phyloP scores from a whole-genome alignment of 148 eudicot genomes.

The Vaccinium darrowii region DNA sequence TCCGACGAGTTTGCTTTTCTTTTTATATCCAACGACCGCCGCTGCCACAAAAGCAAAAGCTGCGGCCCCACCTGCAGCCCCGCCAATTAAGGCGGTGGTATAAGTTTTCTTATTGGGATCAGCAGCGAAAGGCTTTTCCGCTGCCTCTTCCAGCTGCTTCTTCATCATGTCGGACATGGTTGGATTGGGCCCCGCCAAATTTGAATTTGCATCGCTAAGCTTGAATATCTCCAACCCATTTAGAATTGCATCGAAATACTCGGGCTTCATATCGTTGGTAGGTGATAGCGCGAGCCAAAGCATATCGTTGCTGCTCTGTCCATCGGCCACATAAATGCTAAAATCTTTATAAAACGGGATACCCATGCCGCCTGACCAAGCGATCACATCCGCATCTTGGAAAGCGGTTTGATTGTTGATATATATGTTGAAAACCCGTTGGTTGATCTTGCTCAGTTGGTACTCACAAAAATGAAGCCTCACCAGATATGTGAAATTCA shows the following conservation, averaged over 20 bases:
- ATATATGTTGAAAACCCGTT: constrained; percentile 53
- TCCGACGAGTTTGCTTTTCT: constrained; percentile 21
- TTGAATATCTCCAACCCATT: constrained; percentile 91
- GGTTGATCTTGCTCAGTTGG: constrained; percentile 36
- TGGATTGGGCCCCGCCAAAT: constrained; percentile 56
- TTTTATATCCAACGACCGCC: constrained; percentile 13
- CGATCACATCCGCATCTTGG: constrained; percentile 51
- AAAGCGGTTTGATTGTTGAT: constrained; percentile 60
- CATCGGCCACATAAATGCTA: constrained; percentile 37
- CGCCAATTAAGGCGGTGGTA: constrained; percentile 25
- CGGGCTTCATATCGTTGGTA: constrained; percentile 29
- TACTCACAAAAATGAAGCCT: constrained; percentile 81
- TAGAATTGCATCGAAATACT: constrained; percentile 57
- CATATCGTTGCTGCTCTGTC: constrained; percentile 25
- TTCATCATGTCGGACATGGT: constrained; percentile 38
- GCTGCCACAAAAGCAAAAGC: constrained; percentile 35
- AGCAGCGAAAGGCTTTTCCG: constrained; percentile 2
- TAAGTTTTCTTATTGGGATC: not conserved
- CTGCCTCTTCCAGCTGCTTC: constrained; percentile 22
- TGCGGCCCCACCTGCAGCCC: constrained; percentile 41
- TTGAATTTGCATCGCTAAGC: constrained; percentile 46
- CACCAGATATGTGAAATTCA: constrained; percentile 52
- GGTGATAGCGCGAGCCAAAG: constrained; percentile 58
- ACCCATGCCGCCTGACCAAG: constrained; percentile 41
- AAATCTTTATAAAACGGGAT: constrained; percentile 57